Percentiles rank a stretch among this genome's conserved stretches.
Evolutionary conservation across 176 grass and related monocot genomes (phyloP).

Genomic region (Melocanna baccifera): DNA sequence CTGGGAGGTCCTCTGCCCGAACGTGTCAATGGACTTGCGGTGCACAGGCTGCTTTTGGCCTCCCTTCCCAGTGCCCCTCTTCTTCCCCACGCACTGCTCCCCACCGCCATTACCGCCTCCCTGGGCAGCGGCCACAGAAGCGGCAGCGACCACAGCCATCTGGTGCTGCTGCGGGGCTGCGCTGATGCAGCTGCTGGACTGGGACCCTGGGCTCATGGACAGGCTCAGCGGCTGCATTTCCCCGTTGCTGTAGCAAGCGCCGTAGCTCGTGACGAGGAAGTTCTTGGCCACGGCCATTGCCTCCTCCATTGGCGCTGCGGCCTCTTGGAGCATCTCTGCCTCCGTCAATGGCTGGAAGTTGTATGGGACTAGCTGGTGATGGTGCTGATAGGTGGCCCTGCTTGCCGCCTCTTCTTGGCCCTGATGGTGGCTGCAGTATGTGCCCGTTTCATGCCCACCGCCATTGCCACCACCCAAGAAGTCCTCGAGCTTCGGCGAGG

Average conservation of each 20-base stretch:
- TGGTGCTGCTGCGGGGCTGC: slow-evolving; percentile 50
- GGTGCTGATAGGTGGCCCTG: slow-evolving; percentile 28
- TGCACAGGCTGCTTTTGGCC: slow-evolving; percentile 72
- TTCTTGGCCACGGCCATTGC: slow-evolving; percentile 53
- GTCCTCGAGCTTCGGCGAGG: slow-evolving; percentile 93
- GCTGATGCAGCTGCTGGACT: slow-evolving; percentile 58
- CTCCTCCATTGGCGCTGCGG: slow-evolving; percentile 46
- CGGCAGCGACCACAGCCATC: slow-evolving; percentile 16
- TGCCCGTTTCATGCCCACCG: slow-evolving; percentile 23
- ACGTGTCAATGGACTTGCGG: slow-evolving; percentile 96
- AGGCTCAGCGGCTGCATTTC: slow-evolving; percentile 72
- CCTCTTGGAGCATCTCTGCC: slow-evolving; percentile 63
- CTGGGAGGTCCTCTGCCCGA: slow-evolving; percentile 94
- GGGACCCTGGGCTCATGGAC: slow-evolving; percentile 88
- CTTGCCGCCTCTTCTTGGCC: slow-evolving; percentile 27
- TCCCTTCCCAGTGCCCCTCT: slow-evolving; percentile 64
- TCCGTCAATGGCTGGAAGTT: slow-evolving; percentile 60
- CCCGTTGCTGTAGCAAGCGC: slow-evolving; percentile 48
- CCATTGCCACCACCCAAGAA: slow-evolving; percentile 80
- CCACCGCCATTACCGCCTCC: slow-evolving; percentile 35
- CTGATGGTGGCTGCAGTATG: slow-evolving; percentile 65
- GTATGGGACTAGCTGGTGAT: slow-evolving; percentile 43
- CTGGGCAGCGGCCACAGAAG: slow-evolving; percentile 33
- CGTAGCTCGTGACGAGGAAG: slow-evolving; percentile 46
- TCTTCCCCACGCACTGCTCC: slow-evolving; percentile 46